Evolutionary conservation across 768 basidiomycete species (phyloP), one percentile per base, ranked within the genome.

Genomic region (Lactarius hengduanensis): DNA sequence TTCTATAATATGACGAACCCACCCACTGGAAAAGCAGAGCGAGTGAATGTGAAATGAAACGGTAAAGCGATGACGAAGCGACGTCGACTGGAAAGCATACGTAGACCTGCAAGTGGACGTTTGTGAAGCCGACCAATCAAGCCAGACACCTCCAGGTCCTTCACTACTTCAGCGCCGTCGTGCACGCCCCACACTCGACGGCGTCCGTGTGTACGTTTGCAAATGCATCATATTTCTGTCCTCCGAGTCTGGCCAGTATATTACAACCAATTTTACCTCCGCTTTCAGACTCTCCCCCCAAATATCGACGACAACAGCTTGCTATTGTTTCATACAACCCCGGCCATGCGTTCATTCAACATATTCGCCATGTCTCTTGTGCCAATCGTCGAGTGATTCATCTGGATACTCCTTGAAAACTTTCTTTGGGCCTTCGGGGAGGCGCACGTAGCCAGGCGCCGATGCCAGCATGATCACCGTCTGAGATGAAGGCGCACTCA

Each of bases 381-480:
- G 87, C 87, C 87, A 89, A 2, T 69, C 73, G 72, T 88, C 86
- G 55, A 89, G 70, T 2, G 85, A 83, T 16, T 80, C 67, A 0
- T 74, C 71, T 0, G 80, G 80, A 57, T 82, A 87, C 10, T 72
- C 69, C 11, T 81, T 65, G 69, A 84, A 83, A 0, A 77, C 67
- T n/a, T 80, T 72, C 71, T 84, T 86, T 1, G 76, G 57, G 6
- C 85, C 86, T 66, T 84, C 85, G 0, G 87, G 87, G n/a, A 87
- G 80, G 41, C 84, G 83, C 47, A 87, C 86, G 54, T 86, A 87
- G 1, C 72, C 77, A 1, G 86, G 86, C 67, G 86, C 87, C 47
- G 84, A 86, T 69, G 79, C 71, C 47, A 40, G 61, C 22, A 57
- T 22, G 15, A 61, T 20, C 32, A 43, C 58, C 43, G 57, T 60